Base-by-base conservation (phyloP, 1,284 basidiomycete species). In the Psilocybe mexicana region DNA sequence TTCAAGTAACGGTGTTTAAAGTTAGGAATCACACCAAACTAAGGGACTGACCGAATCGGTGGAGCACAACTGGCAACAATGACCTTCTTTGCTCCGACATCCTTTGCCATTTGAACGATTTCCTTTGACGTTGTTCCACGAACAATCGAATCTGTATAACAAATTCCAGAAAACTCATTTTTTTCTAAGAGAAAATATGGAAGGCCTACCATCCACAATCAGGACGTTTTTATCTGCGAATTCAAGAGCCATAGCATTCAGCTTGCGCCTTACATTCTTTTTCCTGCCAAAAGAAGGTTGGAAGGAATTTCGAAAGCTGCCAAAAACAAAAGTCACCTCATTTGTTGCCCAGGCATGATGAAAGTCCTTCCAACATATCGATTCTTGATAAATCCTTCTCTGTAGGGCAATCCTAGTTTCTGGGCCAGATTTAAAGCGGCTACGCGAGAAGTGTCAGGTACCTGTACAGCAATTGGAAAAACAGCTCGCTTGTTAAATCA, bases 191-290 rank as follows among this genome's bases (percentile, higher is more conserved):
- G 18, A 18, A 18, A 18, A 18, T 18, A 18, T 18, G 18, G 18
- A 40, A 36, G 7, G 51, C 81, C 58, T 66, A 92, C 93, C 95
- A 76, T 99, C 97, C 28, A 99, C 97, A 51, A 99, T 84, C 48
- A 99, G 83, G 6, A 99, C 95, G 65, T 90, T 93, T 80, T 98
- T 98, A 68, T 82, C 86, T 12, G 82, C 83, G 70, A 99, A 99
- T 76, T 99, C 97, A 61, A 98, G 82, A n/a, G 97, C 96, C 96
- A 99, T 99, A 2, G 97, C 97, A 72, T 99, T 99, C 61, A 99
- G 79, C 75, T 99, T 99, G 64, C 92, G 83, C 59, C 97, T 82
- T 12, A 99, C 97, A 70, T 97, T 99, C 81, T 96, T 98, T 65
- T 85, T 87, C 69, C 94, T 93, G n/a, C 7, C 10, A 40, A 67